phyloP scores from a whole-genome alignment of 139 green algal species.

The Haematococcus lacustris region DNA sequence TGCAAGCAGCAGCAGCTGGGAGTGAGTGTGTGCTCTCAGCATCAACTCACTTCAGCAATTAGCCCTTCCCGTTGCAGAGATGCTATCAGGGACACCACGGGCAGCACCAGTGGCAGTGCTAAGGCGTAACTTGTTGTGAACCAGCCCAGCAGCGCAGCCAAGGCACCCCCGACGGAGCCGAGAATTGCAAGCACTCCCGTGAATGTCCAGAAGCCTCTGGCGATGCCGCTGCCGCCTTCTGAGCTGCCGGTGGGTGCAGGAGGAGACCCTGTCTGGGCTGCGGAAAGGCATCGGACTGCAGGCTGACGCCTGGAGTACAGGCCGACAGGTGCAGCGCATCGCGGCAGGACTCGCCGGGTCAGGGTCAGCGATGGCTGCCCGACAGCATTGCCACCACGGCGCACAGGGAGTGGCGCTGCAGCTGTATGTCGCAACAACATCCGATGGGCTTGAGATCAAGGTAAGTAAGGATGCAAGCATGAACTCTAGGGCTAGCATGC shows the following conservation, averaged over 20 bases:
- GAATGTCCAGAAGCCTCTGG: not conserved
- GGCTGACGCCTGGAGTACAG: too few species aligned
- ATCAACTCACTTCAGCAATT: conserved; percentile 5
- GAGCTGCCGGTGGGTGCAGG: not conserved
- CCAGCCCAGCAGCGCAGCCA: conserved; percentile 19
- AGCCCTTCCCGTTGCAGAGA: conserved; percentile 19
- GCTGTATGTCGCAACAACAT: too few species aligned
- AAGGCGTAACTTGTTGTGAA: conserved; percentile 21
- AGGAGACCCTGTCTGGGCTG: too few species aligned
- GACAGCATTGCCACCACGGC: too few species aligned
- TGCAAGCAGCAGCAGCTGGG: not conserved
- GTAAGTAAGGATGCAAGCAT: too few species aligned
- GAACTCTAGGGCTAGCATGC: too few species aligned
- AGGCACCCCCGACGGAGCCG: conserved; percentile 17
- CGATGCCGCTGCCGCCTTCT: not conserved
- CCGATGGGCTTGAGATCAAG: too few species aligned
- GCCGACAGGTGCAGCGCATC: not conserved
- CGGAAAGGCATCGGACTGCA: too few species aligned
- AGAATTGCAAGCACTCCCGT: conserved; percentile 4
- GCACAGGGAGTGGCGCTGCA: too few species aligned
- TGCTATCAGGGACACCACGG: conserved; percentile 26
- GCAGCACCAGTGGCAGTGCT: conserved; percentile 23
- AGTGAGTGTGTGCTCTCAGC: not conserved
- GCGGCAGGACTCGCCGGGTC: not conserved
- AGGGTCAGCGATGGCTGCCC: not conserved